Evolutionary conservation across 805 yeast genomes (phyloP).

Genomic region (Helenozyma rhizophorensis): DNA sequence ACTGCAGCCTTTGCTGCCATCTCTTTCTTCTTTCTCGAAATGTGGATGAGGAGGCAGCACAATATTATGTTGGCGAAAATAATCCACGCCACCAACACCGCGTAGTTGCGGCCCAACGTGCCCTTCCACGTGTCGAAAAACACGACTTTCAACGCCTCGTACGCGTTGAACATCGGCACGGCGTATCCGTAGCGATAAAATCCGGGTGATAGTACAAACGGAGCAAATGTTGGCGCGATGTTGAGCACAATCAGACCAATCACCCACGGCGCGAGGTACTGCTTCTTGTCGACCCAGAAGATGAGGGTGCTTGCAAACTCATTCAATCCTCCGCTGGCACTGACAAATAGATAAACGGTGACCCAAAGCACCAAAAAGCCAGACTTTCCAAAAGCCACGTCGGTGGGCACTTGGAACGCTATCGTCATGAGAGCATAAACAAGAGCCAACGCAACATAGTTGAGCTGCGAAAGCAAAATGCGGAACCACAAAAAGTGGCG

Average conservation of each 20-base stretch:
- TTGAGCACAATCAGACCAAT: conserved; percentile 26
- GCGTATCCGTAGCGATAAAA: conserved; percentile 35
- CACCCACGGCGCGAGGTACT: conserved; percentile 26
- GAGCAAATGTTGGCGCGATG: conserved; percentile 30
- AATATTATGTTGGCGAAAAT: conserved; percentile 12
- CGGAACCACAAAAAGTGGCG: conserved; percentile 25
- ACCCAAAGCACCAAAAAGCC: conserved; percentile 34
- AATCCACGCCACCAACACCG: conserved; percentile 26
- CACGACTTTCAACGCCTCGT: conserved; percentile 28
- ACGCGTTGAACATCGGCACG: conserved; percentile 31
- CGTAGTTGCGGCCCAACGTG: conserved; percentile 27
- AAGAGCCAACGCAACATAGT: conserved; percentile 24
- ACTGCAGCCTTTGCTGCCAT: not conserved
- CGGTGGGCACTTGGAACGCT: conserved; percentile 27
- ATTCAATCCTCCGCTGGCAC: conserved; percentile 25
- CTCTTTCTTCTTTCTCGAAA: conserved; percentile 2
- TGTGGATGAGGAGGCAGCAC: conserved; percentile 1
- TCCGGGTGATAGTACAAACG: conserved; percentile 27
- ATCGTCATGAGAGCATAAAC: conserved; percentile 27
- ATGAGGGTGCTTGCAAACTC: conserved; percentile 22
- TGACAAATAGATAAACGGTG: conserved; percentile 24
- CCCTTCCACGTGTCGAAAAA: conserved; percentile 34
- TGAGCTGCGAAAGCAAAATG: conserved; percentile 26
- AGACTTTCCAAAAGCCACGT: conserved; percentile 23
- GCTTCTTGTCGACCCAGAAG: conserved; percentile 15